These are phyloP conservation scores for Alternaria alternata DNA, from an alignment of 2,329 filamentous ascomycete genomes.

Conservation along the genomic window DNA sequence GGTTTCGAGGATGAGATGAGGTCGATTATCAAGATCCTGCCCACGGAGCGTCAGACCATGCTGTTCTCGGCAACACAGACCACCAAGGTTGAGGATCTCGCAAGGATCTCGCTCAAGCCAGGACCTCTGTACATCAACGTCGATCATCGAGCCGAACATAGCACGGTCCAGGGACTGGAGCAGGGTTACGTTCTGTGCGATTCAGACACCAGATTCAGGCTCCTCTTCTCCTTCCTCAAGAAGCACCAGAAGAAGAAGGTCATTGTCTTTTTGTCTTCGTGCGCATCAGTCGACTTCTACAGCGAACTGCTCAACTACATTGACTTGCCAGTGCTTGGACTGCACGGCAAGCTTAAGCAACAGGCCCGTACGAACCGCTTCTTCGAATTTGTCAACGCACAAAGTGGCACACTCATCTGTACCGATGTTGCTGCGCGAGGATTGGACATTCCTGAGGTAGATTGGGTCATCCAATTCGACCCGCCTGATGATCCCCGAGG, in stretches of 20 bases:
- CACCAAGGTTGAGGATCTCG: slow-evolving; percentile 96
- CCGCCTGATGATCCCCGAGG: slow-evolving; percentile 3
- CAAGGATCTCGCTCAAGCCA: slow-evolving; percentile 87
- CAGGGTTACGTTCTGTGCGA: slow-evolving; percentile 97
- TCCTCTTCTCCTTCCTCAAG: slow-evolving; percentile 94
- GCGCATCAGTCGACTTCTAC: slow-evolving; percentile 95
- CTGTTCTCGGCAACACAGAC: slow-evolving; percentile 99
- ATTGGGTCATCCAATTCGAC: slow-evolving; percentile 88
- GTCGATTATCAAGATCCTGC: slow-evolving; percentile 90
- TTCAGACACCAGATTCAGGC: slow-evolving; percentile 88
- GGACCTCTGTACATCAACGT: slow-evolving; percentile 98
- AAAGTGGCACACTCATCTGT: slow-evolving; percentile 87
- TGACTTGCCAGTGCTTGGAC: slow-evolving; percentile 84
- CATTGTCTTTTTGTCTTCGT: slow-evolving; percentile 90
- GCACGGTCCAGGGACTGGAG: slow-evolving; percentile 91
- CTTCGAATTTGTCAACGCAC: slow-evolving; percentile 92
- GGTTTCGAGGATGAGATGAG: slow-evolving; percentile 99
- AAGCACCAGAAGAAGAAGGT: slow-evolving; percentile 94
- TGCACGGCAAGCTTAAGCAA: slow-evolving; percentile 95
- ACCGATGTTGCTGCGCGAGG: slow-evolving; percentile 96
- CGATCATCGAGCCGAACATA: slow-evolving; percentile 86
- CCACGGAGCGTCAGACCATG: slow-evolving; percentile 85
- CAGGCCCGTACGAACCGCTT: slow-evolving; percentile 99
- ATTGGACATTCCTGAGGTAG: slow-evolving; percentile 92
- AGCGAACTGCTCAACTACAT: slow-evolving; percentile 96